phyloP scores from a whole-genome alignment of 75 land plant genomes.

The Pinus taeda region DNA sequence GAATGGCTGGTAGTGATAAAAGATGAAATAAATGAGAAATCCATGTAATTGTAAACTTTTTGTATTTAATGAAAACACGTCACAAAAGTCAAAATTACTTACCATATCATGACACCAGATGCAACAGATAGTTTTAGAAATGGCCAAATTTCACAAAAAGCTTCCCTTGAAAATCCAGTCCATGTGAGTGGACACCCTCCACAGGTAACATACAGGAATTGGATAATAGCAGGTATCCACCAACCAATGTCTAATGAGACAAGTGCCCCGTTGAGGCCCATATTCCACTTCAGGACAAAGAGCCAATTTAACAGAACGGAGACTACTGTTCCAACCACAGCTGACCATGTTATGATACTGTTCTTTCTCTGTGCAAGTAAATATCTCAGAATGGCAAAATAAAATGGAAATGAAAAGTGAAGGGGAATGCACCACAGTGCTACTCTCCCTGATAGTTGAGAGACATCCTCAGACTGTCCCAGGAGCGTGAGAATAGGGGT shows the following conservation, averaged over 20 bases:
- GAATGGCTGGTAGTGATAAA: too few species aligned
- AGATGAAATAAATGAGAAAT: too few species aligned
- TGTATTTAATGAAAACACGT: too few species aligned
- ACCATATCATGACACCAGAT: constrained; percentile 44
- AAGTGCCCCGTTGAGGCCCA: constrained; percentile 31
- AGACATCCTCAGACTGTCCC: constrained; percentile 10
- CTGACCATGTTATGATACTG: constrained; percentile 19
- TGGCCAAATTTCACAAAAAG: constrained; percentile 20
- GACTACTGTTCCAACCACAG: background rate
- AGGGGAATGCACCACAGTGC: constrained; percentile 6
- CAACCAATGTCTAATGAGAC: constrained; percentile 16
- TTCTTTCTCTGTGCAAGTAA: constrained; percentile 18
- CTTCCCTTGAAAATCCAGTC: constrained; percentile 28
- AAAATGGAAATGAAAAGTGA: background rate
- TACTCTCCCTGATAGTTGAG: constrained; percentile 2
- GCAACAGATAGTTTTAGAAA: constrained; percentile 38
- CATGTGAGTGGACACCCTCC: constrained; percentile 15
- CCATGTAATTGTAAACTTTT: too few species aligned
- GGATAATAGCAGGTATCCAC: constrained; percentile 25
- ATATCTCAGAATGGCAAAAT: constrained; percentile 2
- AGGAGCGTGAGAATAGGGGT: background rate
- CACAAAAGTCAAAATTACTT: background rate
- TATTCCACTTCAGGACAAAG: constrained; percentile 8
- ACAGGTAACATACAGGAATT: constrained; percentile 7
- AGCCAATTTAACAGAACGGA: constrained; percentile 22